phyloP scores from a whole-genome alignment of 768 basidiomycete species.

The Epithele typhae region DNA sequence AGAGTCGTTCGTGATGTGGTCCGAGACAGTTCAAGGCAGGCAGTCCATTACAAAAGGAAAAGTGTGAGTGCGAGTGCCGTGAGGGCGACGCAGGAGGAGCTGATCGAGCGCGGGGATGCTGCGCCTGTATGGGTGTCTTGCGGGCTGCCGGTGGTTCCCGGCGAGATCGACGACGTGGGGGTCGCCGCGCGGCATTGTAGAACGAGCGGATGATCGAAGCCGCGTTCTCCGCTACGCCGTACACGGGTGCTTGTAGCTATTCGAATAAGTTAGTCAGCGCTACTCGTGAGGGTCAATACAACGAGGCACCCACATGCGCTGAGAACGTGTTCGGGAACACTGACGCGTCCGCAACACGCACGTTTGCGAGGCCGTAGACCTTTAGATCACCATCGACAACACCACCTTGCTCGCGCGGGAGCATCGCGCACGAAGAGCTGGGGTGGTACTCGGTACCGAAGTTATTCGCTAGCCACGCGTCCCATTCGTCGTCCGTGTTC shows the following conservation, averaged over 20 bases:
- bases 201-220: slow-evolving; percentile 36
- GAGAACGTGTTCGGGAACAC: slow-evolving; percentile 52
- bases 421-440: slow-evolving; percentile 50
- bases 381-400: slow-evolving; percentile 49
- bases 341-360: slow-evolving; percentile 55
- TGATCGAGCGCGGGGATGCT: no score
- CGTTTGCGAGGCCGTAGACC: slow-evolving; percentile 52
- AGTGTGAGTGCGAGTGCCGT: no score
- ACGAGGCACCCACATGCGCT: slow-evolving; percentile 33
- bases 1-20: no score
- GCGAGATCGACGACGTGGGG: no score
- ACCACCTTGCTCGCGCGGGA: slow-evolving; percentile 45
- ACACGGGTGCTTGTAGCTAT: slow-evolving; percentile 26
- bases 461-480: slow-evolving; percentile 41
- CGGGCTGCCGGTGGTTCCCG: no score
- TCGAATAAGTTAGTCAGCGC: neutral
- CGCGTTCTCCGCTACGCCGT: slow-evolving; percentile 45
- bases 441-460: slow-evolving; percentile 59
- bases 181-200: no score
- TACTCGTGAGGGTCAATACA: neutral
- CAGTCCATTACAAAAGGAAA: no score
- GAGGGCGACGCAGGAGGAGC: no score
- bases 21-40: no score
- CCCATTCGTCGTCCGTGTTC: slow-evolving; percentile 50
- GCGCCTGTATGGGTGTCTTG: no score